These are phyloP conservation scores for Hylodesmum podocarpum DNA, from an alignment of 306 rosid genomes.

Conservation along the genomic window DNA sequence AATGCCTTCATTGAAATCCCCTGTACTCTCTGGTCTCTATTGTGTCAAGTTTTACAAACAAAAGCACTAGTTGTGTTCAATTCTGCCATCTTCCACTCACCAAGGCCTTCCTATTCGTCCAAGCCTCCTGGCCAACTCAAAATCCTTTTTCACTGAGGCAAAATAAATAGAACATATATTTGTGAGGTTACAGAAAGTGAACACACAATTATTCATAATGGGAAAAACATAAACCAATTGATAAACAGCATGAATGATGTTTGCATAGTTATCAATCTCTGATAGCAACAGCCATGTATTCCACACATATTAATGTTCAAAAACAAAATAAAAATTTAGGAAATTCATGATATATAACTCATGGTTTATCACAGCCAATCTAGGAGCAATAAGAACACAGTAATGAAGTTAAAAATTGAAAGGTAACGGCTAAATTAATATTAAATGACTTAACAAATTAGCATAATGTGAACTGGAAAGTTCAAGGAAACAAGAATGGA, in stretches of 20 bases:
- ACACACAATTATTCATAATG: background rate
- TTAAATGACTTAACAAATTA: too few relatives aligned
- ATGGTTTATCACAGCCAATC: background rate
- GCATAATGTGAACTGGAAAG: background rate
- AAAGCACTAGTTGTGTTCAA: background rate
- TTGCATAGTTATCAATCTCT: background rate
- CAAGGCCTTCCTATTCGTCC: conserved; percentile 72
- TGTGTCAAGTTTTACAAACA: background rate
- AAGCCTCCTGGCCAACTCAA: conserved; percentile 86
- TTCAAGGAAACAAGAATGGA: background rate
- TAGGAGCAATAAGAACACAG: background rate
- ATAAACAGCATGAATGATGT: background rate
- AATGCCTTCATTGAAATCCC: background rate
- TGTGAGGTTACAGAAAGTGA: background rate
- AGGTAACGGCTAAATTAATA: background rate
- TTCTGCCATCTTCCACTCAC: conserved; percentile 35
- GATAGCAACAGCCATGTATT: background rate
- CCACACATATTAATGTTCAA: background rate
- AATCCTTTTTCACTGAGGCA: conserved; percentile 80
- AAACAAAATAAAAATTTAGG: background rate
- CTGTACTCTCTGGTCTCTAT: background rate
- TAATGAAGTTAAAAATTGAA: background rate
- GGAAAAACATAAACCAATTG: background rate
- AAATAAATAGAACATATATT: conserved; percentile 18
- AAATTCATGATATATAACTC: background rate